phyloP scores from a whole-genome alignment of 2,329 filamentous ascomycete genomes.

The Aspergillus intermedius region DNA sequence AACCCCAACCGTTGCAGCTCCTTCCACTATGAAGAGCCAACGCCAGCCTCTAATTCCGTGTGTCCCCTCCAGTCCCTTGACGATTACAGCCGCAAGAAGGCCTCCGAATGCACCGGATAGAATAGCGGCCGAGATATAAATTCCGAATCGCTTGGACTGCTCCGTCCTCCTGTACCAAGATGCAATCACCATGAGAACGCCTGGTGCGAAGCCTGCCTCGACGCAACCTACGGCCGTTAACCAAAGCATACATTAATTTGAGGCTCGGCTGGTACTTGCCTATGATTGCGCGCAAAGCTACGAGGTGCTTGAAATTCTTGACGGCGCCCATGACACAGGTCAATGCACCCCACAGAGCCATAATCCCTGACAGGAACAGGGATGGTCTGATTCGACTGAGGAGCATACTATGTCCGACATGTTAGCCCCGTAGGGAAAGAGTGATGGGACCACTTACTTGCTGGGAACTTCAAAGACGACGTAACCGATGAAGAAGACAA shows the following conservation, averaged over 20 bases:
- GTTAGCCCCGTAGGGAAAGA: neutral
- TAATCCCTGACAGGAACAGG: constrained; percentile 46
- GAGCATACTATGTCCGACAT: constrained; percentile 28
- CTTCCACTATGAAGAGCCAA: constrained; percentile 47
- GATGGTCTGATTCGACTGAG: constrained; percentile 45
- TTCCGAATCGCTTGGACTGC: constrained; percentile 50
- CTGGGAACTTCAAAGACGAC: constrained; percentile 50
- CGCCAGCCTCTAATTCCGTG: constrained; percentile 46
- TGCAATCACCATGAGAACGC: constrained; percentile 38
- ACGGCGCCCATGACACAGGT: constrained; percentile 48
- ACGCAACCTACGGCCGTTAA: constrained; percentile 12
- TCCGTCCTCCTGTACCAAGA: constrained; percentile 56
- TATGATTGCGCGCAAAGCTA: constrained; percentile 34
- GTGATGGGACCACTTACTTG: constrained; percentile 28
- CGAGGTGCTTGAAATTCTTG: constrained; percentile 42
- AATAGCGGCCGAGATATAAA: constrained; percentile 55
- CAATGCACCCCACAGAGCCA: constrained; percentile 49
- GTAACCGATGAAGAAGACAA: constrained; percentile 52
- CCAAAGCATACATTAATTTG: neutral
- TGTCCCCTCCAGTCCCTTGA: constrained; percentile 40
- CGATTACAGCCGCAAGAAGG: constrained; percentile 45
- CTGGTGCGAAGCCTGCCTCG: constrained; percentile 20
- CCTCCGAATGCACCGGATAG: constrained; percentile 51
- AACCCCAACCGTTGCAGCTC: constrained; percentile 40
- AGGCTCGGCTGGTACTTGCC: neutral